Conservation (phyloP, 805 yeast genomes). For the Yamadazyma paraphyllophila region DNA sequence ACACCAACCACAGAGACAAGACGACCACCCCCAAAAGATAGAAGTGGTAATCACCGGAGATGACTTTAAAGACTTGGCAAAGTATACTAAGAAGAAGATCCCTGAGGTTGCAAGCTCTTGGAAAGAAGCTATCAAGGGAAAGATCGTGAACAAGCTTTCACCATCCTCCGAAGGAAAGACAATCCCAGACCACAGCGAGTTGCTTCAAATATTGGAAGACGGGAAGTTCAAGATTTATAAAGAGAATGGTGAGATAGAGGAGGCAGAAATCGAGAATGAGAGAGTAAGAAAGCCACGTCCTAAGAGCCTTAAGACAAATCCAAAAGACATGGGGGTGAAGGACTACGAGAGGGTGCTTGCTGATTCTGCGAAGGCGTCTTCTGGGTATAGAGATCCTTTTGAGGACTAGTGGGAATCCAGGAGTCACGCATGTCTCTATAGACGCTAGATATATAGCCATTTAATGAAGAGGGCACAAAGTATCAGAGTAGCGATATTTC, state of each 20-base stretch:
- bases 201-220: constrained; percentile 2
- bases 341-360: neutral
- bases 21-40: constrained; percentile 2
- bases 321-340: constrained; percentile 6
- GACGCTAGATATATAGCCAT: neutral
- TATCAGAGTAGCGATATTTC: no score
- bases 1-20: neutral
- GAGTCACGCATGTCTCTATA: no score
- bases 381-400: neutral
- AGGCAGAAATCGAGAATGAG: neutral
- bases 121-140: constrained; percentile 8
- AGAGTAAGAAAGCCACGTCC: constrained; percentile 1
- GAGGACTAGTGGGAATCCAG: no score
- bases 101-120: constrained; percentile 17
- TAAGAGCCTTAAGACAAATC: constrained; percentile 6
- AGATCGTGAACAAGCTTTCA: constrained; percentile 1
- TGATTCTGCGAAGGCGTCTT: no score
- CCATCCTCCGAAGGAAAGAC: neutral
- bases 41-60: constrained; percentile 18
- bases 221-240: constrained; percentile 4
- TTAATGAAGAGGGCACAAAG: no score
- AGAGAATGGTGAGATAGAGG: constrained; percentile 1
- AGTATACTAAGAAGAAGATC: constrained; percentile 14
- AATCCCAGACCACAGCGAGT: neutral
- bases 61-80: constrained; percentile 17